Evolutionary conservation across 768 basidiomycete species (phyloP), one percentile per base, ranked within the genome.

Genomic region (Mycena galericulata): DNA sequence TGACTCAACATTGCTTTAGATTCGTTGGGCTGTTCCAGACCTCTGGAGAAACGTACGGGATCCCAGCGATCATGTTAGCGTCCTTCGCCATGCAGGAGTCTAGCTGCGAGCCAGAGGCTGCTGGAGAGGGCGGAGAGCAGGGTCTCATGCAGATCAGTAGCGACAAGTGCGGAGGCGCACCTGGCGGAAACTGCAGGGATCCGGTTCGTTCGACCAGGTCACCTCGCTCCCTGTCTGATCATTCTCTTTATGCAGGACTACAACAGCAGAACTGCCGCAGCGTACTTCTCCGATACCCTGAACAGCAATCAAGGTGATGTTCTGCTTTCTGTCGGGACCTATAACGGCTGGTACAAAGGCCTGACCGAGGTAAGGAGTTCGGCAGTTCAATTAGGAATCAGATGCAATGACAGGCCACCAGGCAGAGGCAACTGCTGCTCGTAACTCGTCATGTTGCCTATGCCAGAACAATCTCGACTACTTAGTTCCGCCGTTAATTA

Each of bases 391-490:
- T 8, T 20, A n/a, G 12, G 34, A 36, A 45, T 41, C 65, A 51
- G 64, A 38, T 24, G 26, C 54, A 36, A 60, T 45, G 62, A 53
- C 50, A 38, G 34, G 51, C 36, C 46, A 49, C 11, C 63, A 91
- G 89, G 76, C 22, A 0, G 71, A 85, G 32, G 92, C 91, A n/a
- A 92, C 88, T 60, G 86, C 87, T 65, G 90, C 90, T 47, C 85
- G 81, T 14, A 57, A 81, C 55, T 79, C 83, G 1, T 34, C 74
- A 51, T 92, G 92, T 81, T 92, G 90, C 79, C 80, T 76, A 46
- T 91, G 90, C 78, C 94, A 95, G 82, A 90, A 94, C 76, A 96
- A 96, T 81, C 83, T 94, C 53, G 95, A 95, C 80, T 96, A 96
- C 92, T 92, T 74, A n/a, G n/a, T n/a, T n/a, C n/a, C n/a, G n/a